phyloP scores from a whole-genome alignment of 176 grass and related monocot genomes.

The Aegilops sharonensis region DNA sequence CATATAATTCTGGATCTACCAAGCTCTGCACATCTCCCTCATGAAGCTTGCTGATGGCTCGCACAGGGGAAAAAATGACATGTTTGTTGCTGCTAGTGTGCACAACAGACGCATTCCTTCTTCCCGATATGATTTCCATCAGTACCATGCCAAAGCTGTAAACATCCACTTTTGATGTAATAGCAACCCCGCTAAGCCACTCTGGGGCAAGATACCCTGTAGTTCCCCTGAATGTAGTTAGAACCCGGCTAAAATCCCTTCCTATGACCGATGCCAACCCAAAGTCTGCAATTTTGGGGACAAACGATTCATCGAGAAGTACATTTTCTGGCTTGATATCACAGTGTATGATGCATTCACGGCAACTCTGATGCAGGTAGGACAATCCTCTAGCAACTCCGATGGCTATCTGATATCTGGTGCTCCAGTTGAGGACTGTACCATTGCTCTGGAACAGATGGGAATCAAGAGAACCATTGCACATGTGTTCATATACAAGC shows the following conservation, averaged over 20 bases:
- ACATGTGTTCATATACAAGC: neutral
- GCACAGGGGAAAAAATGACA: neutral
- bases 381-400: neutral
- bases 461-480: neutral
- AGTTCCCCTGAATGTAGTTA: neutral
- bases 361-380: neutral
- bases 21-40: neutral
- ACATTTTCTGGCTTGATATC: neutral
- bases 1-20: neutral
- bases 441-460: neutral
- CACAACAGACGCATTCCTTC: neutral
- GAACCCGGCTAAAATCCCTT: neutral
- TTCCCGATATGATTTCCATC: neutral
- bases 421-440: neutral
- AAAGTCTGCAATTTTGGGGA: neutral
- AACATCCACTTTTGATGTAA: neutral
- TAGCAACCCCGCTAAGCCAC: neutral
- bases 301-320: neutral
- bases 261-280: neutral
- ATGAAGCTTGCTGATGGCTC: neutral
- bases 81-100: neutral
- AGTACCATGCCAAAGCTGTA: neutral
- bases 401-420: neutral
- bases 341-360: neutral
- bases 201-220: neutral